Evolutionary conservation across 371 early-diverging fungal genomes (phyloP), one percentile per base, ranked within the genome.

Genomic region (Mucor velutinosus): DNA sequence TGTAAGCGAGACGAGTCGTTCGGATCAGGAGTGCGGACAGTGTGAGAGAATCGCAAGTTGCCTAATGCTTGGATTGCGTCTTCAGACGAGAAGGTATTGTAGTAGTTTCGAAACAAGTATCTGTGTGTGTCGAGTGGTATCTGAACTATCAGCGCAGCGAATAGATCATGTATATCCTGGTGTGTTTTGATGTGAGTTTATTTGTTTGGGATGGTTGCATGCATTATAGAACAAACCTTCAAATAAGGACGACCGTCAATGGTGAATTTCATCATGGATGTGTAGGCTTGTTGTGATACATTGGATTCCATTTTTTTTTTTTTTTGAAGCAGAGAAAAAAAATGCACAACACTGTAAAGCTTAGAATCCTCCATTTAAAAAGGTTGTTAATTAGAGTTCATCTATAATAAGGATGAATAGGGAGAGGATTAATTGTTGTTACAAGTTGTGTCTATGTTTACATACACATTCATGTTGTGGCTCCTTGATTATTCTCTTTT

Each of bases 161-260:
- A 89, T 21, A 89, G 60, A 70, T 89, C 88, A 66, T 88, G 87
- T 17, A 88, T 86, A 68, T 84, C 86, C 90, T 89, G 73, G 8
- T 2, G 37, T 55, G 53, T 29, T 19, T 37, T 56, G 32, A 37
- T 62, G 47, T 49, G 39, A 43, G 12, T 43, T 29, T 39, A 15
- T 10, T 60, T 60, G 29, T 60, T 60, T 37, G 23, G 17, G 11
- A 7, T 27, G 15, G 15, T 60, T 37, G 33, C 32, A 37, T 37
- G 51, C 23, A 23, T 7, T 7, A 14, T 11, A 1, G 25, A 11
- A 7, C 23, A 39, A 66, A 80, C 83, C 78, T 82, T 82, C 39
- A 80, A 58, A 65, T 73, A 82, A 10, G 83, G 83, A 30, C 83
- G 72, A 0, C 83, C 80, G 60, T 82, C 83, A 35, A 82, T 75